A percentile compares a stretch with the other conserved stretches of the same genome.
These are phyloP conservation scores for Primulina eburnea DNA, from an alignment of 257 asterid genomes.

Conservation along the genomic window DNA sequence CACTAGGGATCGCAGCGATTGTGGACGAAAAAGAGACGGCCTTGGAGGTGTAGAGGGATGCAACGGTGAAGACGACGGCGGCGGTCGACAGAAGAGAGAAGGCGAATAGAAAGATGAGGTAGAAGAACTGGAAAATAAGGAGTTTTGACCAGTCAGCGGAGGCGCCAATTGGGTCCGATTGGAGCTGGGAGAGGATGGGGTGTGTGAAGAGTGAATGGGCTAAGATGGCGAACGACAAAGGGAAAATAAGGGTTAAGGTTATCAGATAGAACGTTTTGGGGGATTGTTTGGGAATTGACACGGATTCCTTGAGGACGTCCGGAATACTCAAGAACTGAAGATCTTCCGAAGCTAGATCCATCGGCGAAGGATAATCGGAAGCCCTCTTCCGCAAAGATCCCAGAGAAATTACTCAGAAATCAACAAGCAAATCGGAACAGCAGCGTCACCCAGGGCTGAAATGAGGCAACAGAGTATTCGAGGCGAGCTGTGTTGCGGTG, in stretches of 20 bases:
- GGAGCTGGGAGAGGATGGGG: slow-evolving; percentile 69
- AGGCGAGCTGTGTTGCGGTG: no score
- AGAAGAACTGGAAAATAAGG: slow-evolving; percentile 65
- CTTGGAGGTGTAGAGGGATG: slow-evolving; percentile 75
- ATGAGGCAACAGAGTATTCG: no score
- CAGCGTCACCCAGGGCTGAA: neutral
- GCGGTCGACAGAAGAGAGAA: slow-evolving; percentile 93
- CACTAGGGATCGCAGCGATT: slow-evolving; percentile 75
- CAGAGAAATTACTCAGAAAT: neutral
- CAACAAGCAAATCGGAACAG: neutral
- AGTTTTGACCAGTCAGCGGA: slow-evolving; percentile 80
- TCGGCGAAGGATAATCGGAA: slow-evolving; percentile 14
- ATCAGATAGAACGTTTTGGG: slow-evolving; percentile 79
- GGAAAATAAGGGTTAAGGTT: slow-evolving; percentile 72
- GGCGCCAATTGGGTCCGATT: slow-evolving; percentile 41
- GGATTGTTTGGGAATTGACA: slow-evolving; percentile 74
- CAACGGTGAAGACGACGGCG: slow-evolving; percentile 91
- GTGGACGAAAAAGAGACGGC: slow-evolving; percentile 76
- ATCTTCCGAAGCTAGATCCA: slow-evolving; percentile 85
- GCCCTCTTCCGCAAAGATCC: neutral
- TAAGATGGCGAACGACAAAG: slow-evolving; percentile 85
- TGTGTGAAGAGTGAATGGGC: slow-evolving; percentile 94
- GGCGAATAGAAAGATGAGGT: slow-evolving; percentile 78
- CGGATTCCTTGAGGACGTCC: slow-evolving; percentile 66
- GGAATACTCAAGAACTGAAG: slow-evolving; percentile 64